Conservation (phyloP, 2,329 filamentous ascomycete species). For the Cylindrodendrum hubeiense region DNA sequence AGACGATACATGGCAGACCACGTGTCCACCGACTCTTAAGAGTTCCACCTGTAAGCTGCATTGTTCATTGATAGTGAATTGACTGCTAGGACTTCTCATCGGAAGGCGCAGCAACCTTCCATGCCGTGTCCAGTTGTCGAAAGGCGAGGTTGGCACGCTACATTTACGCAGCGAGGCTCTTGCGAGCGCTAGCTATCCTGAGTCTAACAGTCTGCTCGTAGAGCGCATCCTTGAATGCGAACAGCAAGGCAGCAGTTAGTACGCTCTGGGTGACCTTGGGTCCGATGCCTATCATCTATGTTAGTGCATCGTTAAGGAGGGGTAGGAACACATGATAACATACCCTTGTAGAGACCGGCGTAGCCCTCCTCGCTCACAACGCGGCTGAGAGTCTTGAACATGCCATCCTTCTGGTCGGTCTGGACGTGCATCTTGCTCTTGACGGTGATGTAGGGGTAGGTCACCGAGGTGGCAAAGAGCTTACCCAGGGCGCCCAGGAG, state of each 20-base stretch:
- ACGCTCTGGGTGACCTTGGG: slow-evolving; percentile 98
- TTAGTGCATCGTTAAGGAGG: slow-evolving; percentile 16
- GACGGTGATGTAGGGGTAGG: slow-evolving; percentile 98
- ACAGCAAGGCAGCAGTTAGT: slow-evolving; percentile 93
- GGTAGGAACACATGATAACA: slow-evolving; percentile 45
- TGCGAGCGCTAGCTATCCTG: slow-evolving; percentile 60
- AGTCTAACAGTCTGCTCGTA: slow-evolving; percentile 85
- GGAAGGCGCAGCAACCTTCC: slow-evolving; percentile 19
- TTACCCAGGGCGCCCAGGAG: slow-evolving; percentile 93
- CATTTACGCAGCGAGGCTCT: slow-evolving; percentile 50
- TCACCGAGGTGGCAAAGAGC: slow-evolving; percentile 91
- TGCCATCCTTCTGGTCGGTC: slow-evolving; percentile 82
- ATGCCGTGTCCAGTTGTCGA: slow-evolving; percentile 24
- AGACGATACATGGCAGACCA: slow-evolving; percentile 4
- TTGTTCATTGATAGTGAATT: slow-evolving; percentile 30
- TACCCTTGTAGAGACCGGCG: slow-evolving; percentile 90
- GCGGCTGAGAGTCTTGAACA: slow-evolving; percentile 80
- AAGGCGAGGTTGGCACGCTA: background rate
- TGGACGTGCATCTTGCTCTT: slow-evolving; percentile 99
- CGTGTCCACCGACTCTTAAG: slow-evolving; percentile 24
- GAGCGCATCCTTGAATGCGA: slow-evolving; percentile 97
- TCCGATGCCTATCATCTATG: slow-evolving; percentile 76
- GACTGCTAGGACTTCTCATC: slow-evolving; percentile 20
- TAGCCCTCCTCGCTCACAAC: slow-evolving; percentile 94
- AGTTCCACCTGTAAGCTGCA: slow-evolving; percentile 23